phyloP scores from a whole-genome alignment of 78 protist genomes.

The Pigoraptor vietnamica region DNA sequence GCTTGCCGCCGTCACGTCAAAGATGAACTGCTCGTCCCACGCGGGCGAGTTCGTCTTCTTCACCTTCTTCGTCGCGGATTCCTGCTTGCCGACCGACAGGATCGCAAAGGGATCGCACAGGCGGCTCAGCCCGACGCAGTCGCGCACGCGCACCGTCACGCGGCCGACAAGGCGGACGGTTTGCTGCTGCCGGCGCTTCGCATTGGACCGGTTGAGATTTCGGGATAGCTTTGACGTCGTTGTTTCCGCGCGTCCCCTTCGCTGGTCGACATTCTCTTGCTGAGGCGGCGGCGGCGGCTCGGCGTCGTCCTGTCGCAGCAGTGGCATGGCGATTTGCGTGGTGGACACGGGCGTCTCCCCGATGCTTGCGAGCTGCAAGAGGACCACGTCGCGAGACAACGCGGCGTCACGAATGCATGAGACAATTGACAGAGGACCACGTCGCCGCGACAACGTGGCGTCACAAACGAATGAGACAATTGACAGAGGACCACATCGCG shows the following conservation, averaged over 20 bases:
- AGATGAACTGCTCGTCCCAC: constrained; percentile 1
- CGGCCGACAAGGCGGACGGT: neutral
- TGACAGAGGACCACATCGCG: neutral
- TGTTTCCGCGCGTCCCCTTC: too few relatives aligned
- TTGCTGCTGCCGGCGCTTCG: neutral
- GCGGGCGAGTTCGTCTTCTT: neutral
- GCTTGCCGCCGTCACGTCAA: neutral
- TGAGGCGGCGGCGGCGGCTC: neutral
- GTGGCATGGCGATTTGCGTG: neutral
- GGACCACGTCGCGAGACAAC: too few relatives aligned
- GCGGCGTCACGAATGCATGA: too few relatives aligned
- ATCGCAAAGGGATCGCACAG: neutral
- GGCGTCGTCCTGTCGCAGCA: neutral
- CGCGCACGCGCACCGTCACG: neutral
- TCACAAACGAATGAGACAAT: too few relatives aligned
- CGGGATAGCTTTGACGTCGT: neutral
- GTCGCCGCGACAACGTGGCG: too few relatives aligned
- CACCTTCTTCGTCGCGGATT: neutral
- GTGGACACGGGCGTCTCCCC: neutral
- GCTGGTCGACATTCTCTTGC: neutral
- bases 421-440: neutral
- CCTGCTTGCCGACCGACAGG: neutral
- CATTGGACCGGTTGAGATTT: neutral
- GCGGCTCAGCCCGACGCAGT: neutral
- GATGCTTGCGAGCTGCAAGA: neutral